Percentiles rank a stretch among this genome's conserved stretches.
Conservation (phyloP, 179 eudicot genomes). For the Nepenthes alata region DNA sequence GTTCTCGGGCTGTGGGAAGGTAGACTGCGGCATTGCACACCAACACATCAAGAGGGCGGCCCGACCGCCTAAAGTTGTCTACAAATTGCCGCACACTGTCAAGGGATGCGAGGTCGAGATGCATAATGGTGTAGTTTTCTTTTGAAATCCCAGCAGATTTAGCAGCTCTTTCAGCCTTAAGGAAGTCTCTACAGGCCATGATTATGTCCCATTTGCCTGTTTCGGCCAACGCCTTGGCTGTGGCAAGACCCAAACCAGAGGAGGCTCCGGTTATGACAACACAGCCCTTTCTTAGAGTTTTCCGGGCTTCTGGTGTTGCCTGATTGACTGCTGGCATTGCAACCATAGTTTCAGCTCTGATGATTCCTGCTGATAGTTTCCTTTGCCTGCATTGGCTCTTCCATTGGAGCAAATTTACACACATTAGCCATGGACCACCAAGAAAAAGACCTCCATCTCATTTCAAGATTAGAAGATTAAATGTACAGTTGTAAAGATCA, state of each 20-base stretch:
- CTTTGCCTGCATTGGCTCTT: constrained; percentile 25
- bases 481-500: not conserved
- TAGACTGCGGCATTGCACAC: constrained; percentile 78
- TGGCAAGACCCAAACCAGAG: constrained; percentile 40
- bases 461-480: too few relatives aligned
- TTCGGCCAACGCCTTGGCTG: constrained; percentile 53
- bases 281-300: constrained; percentile 41
- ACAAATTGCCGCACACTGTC: constrained; percentile 74
- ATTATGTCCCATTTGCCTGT: constrained; percentile 47
- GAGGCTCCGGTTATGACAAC: constrained; percentile 47
- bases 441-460: not conserved
- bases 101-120: constrained; percentile 61
- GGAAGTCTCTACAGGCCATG: constrained; percentile 48
- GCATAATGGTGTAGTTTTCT: constrained; percentile 48
- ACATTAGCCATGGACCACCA: not conserved
- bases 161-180: constrained; percentile 41
- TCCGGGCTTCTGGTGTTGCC: constrained; percentile 22
- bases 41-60: constrained; percentile 48
- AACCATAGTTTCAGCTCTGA: constrained; percentile 28
- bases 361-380: constrained; percentile 8
- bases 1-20: constrained; percentile 45
- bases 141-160: constrained; percentile 36
- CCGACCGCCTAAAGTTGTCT: constrained; percentile 41
- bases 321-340: constrained; percentile 27
- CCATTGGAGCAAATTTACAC: constrained; percentile 1